Conservation (phyloP, 805 yeast genomes). For the Candida peoriensis region DNA sequence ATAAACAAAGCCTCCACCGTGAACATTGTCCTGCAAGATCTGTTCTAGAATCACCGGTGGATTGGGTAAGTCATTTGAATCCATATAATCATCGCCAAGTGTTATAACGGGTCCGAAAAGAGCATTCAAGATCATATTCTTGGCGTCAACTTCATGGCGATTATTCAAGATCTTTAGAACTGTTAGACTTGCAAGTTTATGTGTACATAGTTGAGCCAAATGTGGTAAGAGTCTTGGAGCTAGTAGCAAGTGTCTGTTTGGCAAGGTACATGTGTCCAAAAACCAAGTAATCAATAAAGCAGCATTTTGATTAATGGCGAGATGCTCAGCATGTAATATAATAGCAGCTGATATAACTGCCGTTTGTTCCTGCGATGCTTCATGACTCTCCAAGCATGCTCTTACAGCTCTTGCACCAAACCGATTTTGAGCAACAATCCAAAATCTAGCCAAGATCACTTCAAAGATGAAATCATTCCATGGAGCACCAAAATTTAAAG, state of each 20-base stretch:
- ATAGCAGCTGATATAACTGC: slow-evolving; percentile 72
- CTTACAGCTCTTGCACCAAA: slow-evolving; percentile 95
- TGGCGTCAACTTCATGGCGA: slow-evolving; percentile 58
- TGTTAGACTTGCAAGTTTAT: slow-evolving; percentile 81
- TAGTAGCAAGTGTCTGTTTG: slow-evolving; percentile 60
- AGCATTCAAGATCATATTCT: slow-evolving; percentile 54
- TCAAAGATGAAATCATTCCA: slow-evolving; percentile 88
- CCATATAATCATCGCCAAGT: slow-evolving; percentile 12
- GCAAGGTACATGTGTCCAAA: slow-evolving; percentile 72
- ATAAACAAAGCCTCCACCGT: slow-evolving; percentile 74
- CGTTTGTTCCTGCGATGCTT: slow-evolving; percentile 61
- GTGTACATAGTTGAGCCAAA: slow-evolving; percentile 62
- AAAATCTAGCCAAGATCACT: slow-evolving; percentile 68
- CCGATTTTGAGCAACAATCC: slow-evolving; percentile 79
- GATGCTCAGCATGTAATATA: slow-evolving; percentile 68
- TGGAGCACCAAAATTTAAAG: slow-evolving; percentile 83
- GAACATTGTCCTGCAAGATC: slow-evolving; percentile 59
- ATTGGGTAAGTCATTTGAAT: slow-evolving; percentile 19
- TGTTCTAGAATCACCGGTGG: slow-evolving; percentile 47
- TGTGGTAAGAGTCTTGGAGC: slow-evolving; percentile 58
- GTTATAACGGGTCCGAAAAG: slow-evolving; percentile 51
- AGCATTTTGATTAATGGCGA: slow-evolving; percentile 83
- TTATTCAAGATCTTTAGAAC: slow-evolving; percentile 72
- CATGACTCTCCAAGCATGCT: slow-evolving; percentile 82
- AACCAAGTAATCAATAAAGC: slow-evolving; percentile 90